These are phyloP conservation scores for Amanita phalloides DNA, from an alignment of 768 basidiomycete genomes.

Conservation along the genomic window DNA sequence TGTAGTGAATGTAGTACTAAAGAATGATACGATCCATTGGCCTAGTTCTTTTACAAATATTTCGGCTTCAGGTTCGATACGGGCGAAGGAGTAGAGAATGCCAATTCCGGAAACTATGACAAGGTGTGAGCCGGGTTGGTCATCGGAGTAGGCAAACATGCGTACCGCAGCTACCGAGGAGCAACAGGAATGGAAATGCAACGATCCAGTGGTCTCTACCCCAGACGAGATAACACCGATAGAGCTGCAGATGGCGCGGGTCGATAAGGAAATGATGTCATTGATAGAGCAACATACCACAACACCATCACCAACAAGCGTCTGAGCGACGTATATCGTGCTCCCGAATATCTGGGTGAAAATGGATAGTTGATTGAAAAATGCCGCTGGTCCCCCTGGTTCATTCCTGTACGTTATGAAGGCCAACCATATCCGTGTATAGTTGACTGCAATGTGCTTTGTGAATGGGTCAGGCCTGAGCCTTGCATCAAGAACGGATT, in stretches of 20 bases:
- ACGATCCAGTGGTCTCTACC: slow-evolving; percentile 13
- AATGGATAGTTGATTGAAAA: slow-evolving; percentile 21
- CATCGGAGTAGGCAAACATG: not conserved
- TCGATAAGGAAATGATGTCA: not conserved
- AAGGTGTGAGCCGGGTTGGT: not conserved
- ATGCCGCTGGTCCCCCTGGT: slow-evolving; percentile 18
- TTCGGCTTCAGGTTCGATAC: slow-evolving; percentile 15
- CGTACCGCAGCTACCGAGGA: slow-evolving; percentile 20
- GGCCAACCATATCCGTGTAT: slow-evolving; percentile 22
- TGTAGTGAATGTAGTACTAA: slow-evolving; percentile 23
- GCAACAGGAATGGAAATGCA: slow-evolving; percentile 17
- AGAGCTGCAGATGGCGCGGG: slow-evolving; percentile 11
- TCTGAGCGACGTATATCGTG: slow-evolving; percentile 24
- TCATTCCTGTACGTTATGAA: slow-evolving; percentile 17
- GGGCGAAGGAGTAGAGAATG: slow-evolving; percentile 20
- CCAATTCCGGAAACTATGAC: slow-evolving; percentile 2
- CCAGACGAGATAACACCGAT: slow-evolving; percentile 24
- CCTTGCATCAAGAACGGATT: not conserved
- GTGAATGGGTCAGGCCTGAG: too few relatives aligned
- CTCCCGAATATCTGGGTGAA: slow-evolving; percentile 27
- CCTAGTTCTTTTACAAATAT: slow-evolving; percentile 22
- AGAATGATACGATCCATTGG: slow-evolving; percentile 29
- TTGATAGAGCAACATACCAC: slow-evolving; percentile 14
- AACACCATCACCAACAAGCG: slow-evolving; percentile 25
- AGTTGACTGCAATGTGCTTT: slow-evolving; percentile 26